Percentiles rank a stretch among this genome's conserved stretches.
These are phyloP conservation scores for Radiomyces spectabilis DNA, from an alignment of 192 early-diverging fungal genomes.

Conservation along the genomic window DNA sequence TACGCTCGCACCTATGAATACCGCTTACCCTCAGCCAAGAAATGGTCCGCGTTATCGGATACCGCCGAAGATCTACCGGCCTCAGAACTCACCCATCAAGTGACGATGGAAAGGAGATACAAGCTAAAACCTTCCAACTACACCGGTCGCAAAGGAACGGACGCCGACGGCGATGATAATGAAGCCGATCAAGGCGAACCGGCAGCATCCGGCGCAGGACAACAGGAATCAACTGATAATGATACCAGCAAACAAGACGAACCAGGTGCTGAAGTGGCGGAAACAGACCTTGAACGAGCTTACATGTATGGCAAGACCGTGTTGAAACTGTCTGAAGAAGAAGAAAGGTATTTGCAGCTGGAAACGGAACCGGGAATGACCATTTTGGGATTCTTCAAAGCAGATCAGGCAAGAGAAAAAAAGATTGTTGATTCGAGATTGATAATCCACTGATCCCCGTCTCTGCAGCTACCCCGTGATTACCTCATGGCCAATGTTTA, in stretches of 20 bases:
- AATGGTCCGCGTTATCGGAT: conserved; percentile 52
- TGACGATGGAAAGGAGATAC: conserved; percentile 25
- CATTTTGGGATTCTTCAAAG: conserved; percentile 53
- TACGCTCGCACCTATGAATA: conserved; percentile 47
- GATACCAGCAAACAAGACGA: not conserved
- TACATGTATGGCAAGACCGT: conserved; percentile 64
- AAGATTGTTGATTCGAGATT: not conserved
- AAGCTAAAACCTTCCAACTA: too few species aligned
- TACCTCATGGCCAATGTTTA: conserved; percentile 46
- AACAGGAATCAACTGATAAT: too few species aligned
- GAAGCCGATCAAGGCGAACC: conserved; percentile 11
- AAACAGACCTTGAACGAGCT: conserved; percentile 51
- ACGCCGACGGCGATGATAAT: conserved; percentile 12
- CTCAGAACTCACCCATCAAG: conserved; percentile 18
- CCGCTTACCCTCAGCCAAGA: conserved; percentile 54
- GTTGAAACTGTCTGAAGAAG: conserved; percentile 51
- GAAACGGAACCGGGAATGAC: conserved; percentile 46
- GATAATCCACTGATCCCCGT: not conserved
- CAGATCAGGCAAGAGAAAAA: conserved; percentile 26
- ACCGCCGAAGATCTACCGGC: conserved; percentile 16
- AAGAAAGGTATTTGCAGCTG: conserved; percentile 54
- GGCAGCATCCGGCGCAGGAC: too few species aligned
- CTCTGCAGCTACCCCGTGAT: conserved; percentile 44
- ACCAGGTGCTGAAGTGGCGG: not conserved
- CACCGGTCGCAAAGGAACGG: conserved; percentile 17